Evolutionary conservation across 2,329 filamentous ascomycete species (phyloP).

Genomic region (Colletotrichum abscissum): DNA sequence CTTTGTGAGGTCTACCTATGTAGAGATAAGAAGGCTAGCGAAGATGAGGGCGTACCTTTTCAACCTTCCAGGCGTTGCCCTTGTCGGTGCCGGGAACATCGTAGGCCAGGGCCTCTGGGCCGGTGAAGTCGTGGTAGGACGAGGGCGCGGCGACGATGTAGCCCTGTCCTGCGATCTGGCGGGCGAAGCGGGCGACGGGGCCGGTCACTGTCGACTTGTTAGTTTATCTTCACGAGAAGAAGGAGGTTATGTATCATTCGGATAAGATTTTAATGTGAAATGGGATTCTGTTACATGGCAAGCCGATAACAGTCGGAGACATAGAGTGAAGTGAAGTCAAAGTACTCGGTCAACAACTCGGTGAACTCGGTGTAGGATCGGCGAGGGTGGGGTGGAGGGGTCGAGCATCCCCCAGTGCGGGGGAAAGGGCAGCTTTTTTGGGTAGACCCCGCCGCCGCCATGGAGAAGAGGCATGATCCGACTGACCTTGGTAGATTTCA

Average conservation of each 20-base stretch:
- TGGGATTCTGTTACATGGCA: not conserved
- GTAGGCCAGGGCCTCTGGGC: constrained; percentile 85
- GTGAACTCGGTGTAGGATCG: not conserved
- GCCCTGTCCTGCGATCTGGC: constrained; percentile 91
- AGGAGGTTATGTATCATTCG: not conserved
- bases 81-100: constrained; percentile 88
- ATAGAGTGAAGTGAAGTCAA: not conserved
- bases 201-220: constrained; percentile 73
- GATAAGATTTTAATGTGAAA: not conserved
- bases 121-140: constrained; percentile 93
- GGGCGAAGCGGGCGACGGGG: constrained; percentile 87
- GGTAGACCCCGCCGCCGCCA: constrained; percentile 15
- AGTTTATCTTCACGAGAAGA: not conserved
- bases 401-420: constrained; percentile 11
- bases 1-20: not conserved
- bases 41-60: constrained; percentile 65
- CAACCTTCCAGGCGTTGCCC: constrained; percentile 88
- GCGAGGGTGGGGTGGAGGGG: constrained; percentile 20
- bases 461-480: not conserved
- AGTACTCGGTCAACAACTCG: not conserved
- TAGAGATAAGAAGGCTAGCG: not conserved
- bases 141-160: constrained; percentile 94
- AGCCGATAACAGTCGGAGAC: no score
- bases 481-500: constrained; percentile 92
- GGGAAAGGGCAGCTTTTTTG: not conserved